Percentiles rank a stretch among this genome's conserved stretches.
phyloP scores from a whole-genome alignment of 2,329 filamentous ascomycete species.

The Alternaria sp. region DNA sequence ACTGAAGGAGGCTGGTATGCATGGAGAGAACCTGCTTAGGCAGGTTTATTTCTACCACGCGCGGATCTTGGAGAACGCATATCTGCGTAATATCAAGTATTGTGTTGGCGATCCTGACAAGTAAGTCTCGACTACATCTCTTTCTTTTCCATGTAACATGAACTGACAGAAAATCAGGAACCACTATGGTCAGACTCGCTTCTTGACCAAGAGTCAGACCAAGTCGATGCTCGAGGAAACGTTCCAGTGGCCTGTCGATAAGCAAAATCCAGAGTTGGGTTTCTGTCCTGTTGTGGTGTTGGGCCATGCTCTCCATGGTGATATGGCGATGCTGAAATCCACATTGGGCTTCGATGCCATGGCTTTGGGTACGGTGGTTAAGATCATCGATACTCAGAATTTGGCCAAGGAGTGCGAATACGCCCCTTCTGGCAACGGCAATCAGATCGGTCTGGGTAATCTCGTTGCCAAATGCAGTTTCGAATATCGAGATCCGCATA shows the following conservation, averaged over 20 bases:
- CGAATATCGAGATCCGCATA: constrained; percentile 18
- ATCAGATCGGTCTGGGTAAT: constrained; percentile 7
- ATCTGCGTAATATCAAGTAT: constrained; percentile 16
- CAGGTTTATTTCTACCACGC: constrained; percentile 27
- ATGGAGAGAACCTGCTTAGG: constrained; percentile 23
- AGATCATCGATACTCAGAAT: constrained; percentile 23
- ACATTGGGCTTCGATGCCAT: constrained; percentile 8
- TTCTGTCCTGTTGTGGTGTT: constrained; percentile 18
- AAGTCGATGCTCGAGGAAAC: constrained; percentile 9
- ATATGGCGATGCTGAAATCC: constrained; percentile 10
- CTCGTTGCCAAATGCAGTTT: constrained; percentile 13
- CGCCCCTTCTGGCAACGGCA: not conserved
- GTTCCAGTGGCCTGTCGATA: constrained; percentile 11
- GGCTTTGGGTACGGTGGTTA: constrained; percentile 13
- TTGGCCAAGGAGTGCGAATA: constrained; percentile 13
- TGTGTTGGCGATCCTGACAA: constrained; percentile 15
- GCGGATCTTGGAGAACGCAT: constrained; percentile 17
- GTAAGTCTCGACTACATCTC: not conserved
- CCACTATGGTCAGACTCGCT: constrained; percentile 23
- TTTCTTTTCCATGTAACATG: not conserved
- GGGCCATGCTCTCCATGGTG: constrained; percentile 18
- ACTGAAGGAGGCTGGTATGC: not conserved
- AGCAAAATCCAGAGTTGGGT: not conserved
- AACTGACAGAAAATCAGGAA: constrained; percentile 5
- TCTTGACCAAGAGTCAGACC: constrained; percentile 8